Percentiles rank a stretch among this genome's conserved stretches.
phyloP scores from a whole-genome alignment of 148 eudicot species.

The Limonium bicolor region DNA sequence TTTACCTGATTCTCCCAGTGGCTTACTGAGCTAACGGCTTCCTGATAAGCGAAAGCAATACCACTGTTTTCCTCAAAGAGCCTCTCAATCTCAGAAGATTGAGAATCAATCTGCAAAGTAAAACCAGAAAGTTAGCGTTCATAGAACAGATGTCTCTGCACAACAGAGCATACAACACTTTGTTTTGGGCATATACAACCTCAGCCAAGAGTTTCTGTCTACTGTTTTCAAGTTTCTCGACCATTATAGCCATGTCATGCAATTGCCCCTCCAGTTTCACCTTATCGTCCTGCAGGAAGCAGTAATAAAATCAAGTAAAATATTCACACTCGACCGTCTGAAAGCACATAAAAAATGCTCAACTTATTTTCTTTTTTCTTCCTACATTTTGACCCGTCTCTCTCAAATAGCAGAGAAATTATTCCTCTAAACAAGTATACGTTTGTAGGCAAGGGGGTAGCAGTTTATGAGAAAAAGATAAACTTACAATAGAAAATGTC shows the following conservation, averaged over 20 bases:
- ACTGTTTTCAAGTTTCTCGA: slow-evolving; percentile 83
- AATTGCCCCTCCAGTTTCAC: slow-evolving; percentile 73
- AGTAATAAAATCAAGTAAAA: too few species aligned
- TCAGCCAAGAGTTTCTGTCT: slow-evolving; percentile 84
- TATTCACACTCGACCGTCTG: too few species aligned
- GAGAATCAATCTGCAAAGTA: slow-evolving; percentile 70
- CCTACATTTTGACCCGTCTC: too few species aligned
- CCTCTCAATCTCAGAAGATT: slow-evolving; percentile 88
- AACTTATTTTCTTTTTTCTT: too few species aligned
- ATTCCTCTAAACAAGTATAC: too few species aligned
- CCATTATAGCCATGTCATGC: slow-evolving; percentile 91
- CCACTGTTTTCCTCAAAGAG: slow-evolving; percentile 88
- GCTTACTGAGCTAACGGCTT: slow-evolving; percentile 44
- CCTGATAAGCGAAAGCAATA: slow-evolving; percentile 66
- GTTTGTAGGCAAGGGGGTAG: too few species aligned
- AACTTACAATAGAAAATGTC: slow-evolving; percentile 46
- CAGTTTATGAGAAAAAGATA: too few species aligned
- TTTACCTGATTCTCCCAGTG: slow-evolving; percentile 97
- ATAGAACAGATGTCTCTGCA: not conserved
- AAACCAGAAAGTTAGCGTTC: not conserved
- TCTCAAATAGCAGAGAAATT: too few species aligned
- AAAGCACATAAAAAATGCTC: too few species aligned
- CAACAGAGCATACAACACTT: not conserved
- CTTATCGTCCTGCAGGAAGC: slow-evolving; percentile 84
- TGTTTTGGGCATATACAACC: slow-evolving; percentile 20